Evolutionary conservation across 2,329 filamentous ascomycete genomes (phyloP).

Genomic region (Didymella lethalis): DNA sequence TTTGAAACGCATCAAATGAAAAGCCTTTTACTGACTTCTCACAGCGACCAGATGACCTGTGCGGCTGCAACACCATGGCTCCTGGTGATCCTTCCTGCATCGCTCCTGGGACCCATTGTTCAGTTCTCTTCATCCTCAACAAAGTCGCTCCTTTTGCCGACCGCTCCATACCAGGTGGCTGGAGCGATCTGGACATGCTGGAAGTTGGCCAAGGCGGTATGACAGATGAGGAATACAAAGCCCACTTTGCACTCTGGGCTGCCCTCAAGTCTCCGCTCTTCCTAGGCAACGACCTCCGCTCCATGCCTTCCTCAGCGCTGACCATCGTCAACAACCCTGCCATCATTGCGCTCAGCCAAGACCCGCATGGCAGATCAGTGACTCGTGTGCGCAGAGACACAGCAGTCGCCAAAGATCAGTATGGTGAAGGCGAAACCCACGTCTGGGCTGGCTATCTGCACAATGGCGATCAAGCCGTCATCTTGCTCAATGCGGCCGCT

Average conservation of each 20-base stretch:
- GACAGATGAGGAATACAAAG: conserved; percentile 46
- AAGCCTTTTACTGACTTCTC: not conserved
- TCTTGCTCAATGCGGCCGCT: conserved; percentile 33
- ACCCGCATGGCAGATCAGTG: conserved; percentile 34
- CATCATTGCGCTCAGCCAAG: conserved; percentile 39
- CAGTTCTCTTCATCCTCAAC: conserved; percentile 41
- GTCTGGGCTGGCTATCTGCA: conserved; percentile 35
- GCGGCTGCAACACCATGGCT: conserved; percentile 36
- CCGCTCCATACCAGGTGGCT: conserved; percentile 40
- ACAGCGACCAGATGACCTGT: conserved; percentile 38
- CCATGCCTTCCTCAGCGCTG: conserved; percentile 51
- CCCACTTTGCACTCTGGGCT: conserved; percentile 54
- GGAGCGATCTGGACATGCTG: conserved; percentile 45
- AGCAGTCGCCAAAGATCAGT: conserved; percentile 32
- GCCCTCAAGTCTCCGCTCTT: conserved; percentile 54
- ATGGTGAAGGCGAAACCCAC: conserved; percentile 37
- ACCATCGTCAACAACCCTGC: conserved; percentile 51
- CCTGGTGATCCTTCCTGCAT: conserved; percentile 38
- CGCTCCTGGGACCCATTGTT: conserved; percentile 40
- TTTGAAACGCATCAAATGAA: not conserved
- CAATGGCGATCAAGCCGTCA: conserved; percentile 35
- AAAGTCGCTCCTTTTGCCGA: conserved; percentile 39
- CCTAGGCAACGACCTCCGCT: conserved; percentile 54
- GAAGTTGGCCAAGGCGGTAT: conserved; percentile 42
- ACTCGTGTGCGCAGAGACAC: conserved; percentile 34